Evolutionary conservation across 371 early-diverging fungal species (phyloP).

Genomic region (Chytridium lagenaria): DNA sequence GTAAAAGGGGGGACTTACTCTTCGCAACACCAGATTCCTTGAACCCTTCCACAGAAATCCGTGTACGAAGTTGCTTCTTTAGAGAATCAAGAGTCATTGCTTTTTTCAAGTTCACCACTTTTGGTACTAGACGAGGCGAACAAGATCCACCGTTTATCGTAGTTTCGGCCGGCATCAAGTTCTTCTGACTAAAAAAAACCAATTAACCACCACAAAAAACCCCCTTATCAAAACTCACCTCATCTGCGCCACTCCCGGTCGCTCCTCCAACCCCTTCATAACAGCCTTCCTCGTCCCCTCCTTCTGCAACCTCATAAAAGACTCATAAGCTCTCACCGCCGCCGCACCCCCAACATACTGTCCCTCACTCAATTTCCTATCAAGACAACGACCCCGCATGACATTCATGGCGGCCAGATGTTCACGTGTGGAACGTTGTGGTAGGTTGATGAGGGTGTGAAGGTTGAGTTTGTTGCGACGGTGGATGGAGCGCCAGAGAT

Average conservation of each 20-base stretch:
- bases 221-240: not conserved
- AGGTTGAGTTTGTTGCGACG: not conserved
- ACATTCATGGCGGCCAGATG: not conserved
- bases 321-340: constrained; percentile 19
- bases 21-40: constrained; percentile 17
- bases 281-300: constrained; percentile 6
- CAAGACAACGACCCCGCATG: constrained; percentile 7
- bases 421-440: constrained; percentile 10
- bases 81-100: constrained; percentile 10
- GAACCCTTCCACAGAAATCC: constrained; percentile 13
- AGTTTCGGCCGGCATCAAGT: constrained; percentile 1
- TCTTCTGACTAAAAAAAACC: constrained; percentile 2
- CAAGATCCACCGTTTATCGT: not conserved
- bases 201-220: too few relatives aligned
- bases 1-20: not conserved
- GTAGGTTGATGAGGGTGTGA: not conserved
- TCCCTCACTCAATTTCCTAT: constrained; percentile 13
- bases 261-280: constrained; percentile 8
- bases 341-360: constrained; percentile 11
- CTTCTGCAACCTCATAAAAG: constrained; percentile 14
- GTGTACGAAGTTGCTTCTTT: constrained; percentile 12
- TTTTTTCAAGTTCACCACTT: constrained; percentile 6
- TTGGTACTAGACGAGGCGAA: constrained; percentile 7
- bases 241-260: not conserved
- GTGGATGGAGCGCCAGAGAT: constrained; percentile 13